Evolutionary conservation across 495 filamentous ascomycete species (phyloP), one percentile per base, ranked within the genome.

Genomic region (Talaromyces thailandensis): DNA sequence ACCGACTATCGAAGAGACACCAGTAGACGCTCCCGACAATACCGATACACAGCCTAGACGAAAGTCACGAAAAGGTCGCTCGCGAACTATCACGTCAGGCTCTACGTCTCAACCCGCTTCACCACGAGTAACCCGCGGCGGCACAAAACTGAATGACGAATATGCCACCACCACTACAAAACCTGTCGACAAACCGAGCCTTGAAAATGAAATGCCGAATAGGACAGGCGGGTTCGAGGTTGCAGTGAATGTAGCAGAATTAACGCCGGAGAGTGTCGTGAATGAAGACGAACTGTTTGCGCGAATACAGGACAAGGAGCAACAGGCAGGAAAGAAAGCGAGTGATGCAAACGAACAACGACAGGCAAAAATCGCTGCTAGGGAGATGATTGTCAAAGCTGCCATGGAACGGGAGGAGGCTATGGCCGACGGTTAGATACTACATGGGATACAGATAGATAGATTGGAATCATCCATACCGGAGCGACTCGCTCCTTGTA

Each of bases 331-430:
- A n/a, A 28, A 26, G 29, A 21, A 58, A 16, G 3, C 11, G 1
- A 32, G 25, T 18, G 28, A 63, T 8, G 52, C 26, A 2, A 50
- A 29, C 28, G 18, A 28, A 23, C 71, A 71, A 61, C 76, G 72
- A 40, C 76, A 73, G 56, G 71, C 75, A 24, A 75, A 70, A 64
- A 65, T 74, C 51, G 71, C 73, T 56, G 69, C 69, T 60, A 68
- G 75, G 57, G 75, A 80, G 63, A 63, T 63, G 25, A 68, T 78
- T 70, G 74, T 67, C 26, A 71, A 69, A 37, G 61, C 73, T 45
- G 76, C 74, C 28, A 75, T 80, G 71, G 70, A 78, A 64, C 74
- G 75, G 5, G 77, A 80, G 62, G 76, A 79, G 60, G 71, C 70
- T n/a, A 78, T 77, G 64, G 75, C 75, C 73, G 56, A 74, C 68